Percentiles rank a stretch among this genome's conserved stretches.
Evolutionary conservation across 305 asterid species (phyloP).

Genomic region (Fraxinus angustifolia): DNA sequence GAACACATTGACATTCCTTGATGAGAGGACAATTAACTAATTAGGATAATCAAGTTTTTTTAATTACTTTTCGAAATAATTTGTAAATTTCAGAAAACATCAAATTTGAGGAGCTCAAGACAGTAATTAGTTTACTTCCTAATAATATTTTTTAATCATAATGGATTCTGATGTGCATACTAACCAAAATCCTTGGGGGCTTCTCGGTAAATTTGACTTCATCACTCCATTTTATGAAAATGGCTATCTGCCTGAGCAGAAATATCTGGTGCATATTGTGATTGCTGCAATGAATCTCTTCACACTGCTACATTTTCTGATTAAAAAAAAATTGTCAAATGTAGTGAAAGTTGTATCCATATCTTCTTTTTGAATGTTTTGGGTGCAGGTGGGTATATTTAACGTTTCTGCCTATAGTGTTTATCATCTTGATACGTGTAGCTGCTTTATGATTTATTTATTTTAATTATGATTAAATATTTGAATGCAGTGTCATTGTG

Average conservation of each 20-base stretch:
- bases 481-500: slow-evolving; percentile 33
- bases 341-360: not conserved
- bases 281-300: not conserved
- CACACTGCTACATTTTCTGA: not conserved
- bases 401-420: not conserved
- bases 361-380: not conserved
- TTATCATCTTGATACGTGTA: not conserved
- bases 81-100: not conserved
- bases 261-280: not conserved
- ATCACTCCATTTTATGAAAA: not conserved
- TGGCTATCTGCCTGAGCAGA: not conserved
- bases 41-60: not conserved
- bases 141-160: not conserved
- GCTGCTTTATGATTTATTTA: not conserved
- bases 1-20: not conserved
- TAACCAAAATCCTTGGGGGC: not conserved
- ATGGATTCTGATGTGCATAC: not conserved
- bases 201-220: not conserved
- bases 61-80: not conserved
- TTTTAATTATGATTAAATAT: slow-evolving; percentile 15
- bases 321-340: not conserved
- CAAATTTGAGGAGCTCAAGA: not conserved
- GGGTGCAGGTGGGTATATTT: not conserved
- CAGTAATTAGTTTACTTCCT: not conserved
- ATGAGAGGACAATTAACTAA: not conserved